Percentiles rank a stretch among this genome's conserved stretches.
phyloP scores from a whole-genome alignment of 1,284 basidiomycete genomes.

The Sutorius eximius region DNA sequence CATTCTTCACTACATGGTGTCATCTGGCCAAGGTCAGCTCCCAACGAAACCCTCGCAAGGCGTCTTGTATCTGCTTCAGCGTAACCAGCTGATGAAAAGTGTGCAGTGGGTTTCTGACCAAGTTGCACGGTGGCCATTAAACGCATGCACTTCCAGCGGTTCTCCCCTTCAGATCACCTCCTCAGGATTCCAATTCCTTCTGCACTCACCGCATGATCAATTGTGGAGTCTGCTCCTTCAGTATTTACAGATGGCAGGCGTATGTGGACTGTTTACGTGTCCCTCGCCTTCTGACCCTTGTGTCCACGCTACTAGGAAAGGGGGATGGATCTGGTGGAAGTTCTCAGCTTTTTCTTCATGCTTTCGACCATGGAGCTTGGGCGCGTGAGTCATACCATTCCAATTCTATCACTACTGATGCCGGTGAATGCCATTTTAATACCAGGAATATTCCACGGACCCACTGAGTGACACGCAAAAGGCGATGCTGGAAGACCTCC shows the following conservation, averaged over 20 bases:
- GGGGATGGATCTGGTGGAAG: constrained; percentile 90
- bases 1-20: constrained; percentile 98
- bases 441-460: constrained; percentile 86
- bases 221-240: constrained; percentile 96
- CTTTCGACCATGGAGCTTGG: constrained; percentile 92
- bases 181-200: constrained; percentile 93
- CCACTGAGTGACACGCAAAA: constrained; percentile 78
- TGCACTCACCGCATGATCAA: constrained; percentile 95
- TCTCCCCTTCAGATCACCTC: constrained; percentile 84
- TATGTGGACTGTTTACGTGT: constrained; percentile 35
- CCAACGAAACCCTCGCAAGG: constrained; percentile 74
- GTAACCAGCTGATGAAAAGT: constrained; percentile 84
- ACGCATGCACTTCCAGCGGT: constrained; percentile 40
- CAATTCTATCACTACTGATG: not conserved
- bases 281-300: not conserved
- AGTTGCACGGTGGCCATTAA: not conserved
- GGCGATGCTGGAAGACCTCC: constrained; percentile 88
- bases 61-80: constrained; percentile 81
- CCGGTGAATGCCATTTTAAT: constrained; percentile 2
- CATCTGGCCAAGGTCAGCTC: constrained; percentile 75
- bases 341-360: constrained; percentile 94
- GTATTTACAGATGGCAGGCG: constrained; percentile 83
- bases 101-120: constrained; percentile 46
- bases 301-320: constrained; percentile 53
- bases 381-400: constrained; percentile 49